Evolutionary conservation across 441 rosid genomes (phyloP).

Genomic region (Euphorbia corollata): DNA sequence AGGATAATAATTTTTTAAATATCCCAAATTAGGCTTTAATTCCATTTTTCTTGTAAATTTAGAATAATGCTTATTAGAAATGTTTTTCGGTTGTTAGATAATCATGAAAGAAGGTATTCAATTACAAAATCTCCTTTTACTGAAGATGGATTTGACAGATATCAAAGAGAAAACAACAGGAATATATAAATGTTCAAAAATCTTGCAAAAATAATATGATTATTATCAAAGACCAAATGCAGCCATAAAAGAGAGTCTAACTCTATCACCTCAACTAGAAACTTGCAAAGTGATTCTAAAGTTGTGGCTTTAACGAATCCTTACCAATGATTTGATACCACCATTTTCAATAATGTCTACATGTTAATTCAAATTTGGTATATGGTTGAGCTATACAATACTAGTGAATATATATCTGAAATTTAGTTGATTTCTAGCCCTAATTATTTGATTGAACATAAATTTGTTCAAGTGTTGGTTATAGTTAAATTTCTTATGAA

Average conservation of each 20-base stretch:
- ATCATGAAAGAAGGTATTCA: neutral
- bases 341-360: conserved; percentile 14
- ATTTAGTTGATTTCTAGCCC: too few relatives aligned
- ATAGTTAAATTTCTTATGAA: too few relatives aligned
- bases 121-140: neutral
- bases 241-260: neutral
- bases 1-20: too few relatives aligned
- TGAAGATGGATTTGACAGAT: neutral
- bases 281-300: conserved; percentile 14
- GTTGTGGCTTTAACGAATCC: conserved; percentile 15
- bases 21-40: too few relatives aligned
- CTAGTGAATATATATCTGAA: too few relatives aligned
- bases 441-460: too few relatives aligned
- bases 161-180: neutral
- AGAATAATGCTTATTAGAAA: too few relatives aligned
- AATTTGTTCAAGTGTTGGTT: too few relatives aligned
- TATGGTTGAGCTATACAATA: too few relatives aligned
- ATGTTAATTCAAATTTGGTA: too few relatives aligned
- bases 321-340: conserved; percentile 23
- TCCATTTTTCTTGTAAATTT: too few relatives aligned
- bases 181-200: conserved; percentile 1
- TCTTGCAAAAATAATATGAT: too few relatives aligned
- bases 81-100: neutral
- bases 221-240: neutral
- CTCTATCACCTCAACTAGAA: conserved; percentile 1